Evolutionary conservation across 2,329 filamentous ascomycete genomes (phyloP).

Genomic region (Botrytis deweyae): DNA sequence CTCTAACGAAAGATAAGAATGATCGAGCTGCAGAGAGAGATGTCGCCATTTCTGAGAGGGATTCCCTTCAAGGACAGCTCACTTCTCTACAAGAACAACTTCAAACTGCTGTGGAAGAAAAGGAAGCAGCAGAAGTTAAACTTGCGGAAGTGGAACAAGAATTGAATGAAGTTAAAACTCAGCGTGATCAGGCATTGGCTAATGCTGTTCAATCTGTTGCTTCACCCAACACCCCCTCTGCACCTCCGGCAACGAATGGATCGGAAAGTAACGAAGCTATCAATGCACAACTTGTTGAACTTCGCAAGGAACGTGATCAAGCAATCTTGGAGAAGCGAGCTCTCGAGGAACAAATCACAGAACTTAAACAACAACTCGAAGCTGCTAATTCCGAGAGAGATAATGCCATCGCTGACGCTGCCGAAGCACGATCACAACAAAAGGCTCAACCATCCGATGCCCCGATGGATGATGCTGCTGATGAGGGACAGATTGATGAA

Average conservation of each 20-base stretch:
- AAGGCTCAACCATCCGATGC: constrained; percentile 35
- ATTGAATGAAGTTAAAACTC: constrained; percentile 44
- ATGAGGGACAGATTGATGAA: constrained; percentile 57
- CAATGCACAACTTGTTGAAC: constrained; percentile 50
- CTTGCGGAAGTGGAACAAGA: constrained; percentile 42
- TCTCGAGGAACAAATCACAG: constrained; percentile 62
- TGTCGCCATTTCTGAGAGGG: constrained; percentile 45
- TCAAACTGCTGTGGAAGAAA: constrained; percentile 44
- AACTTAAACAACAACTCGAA: constrained; percentile 58
- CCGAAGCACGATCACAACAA: constrained; percentile 45
- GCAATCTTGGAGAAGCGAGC: constrained; percentile 66
- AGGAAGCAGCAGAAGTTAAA: constrained; percentile 39
- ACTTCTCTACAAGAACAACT: constrained; percentile 49
- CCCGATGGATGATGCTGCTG: constrained; percentile 49
- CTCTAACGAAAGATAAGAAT: constrained; percentile 54
- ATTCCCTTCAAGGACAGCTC: constrained; percentile 40
- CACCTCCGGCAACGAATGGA: constrained; percentile 46
- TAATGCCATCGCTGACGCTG: constrained; percentile 42
- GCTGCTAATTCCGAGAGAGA: constrained; percentile 64
- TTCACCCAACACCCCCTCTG: constrained; percentile 39
- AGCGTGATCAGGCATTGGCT: constrained; percentile 47
- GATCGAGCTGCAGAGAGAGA: constrained; percentile 49
- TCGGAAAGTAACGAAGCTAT: constrained; percentile 51
- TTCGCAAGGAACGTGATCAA: constrained; percentile 62
- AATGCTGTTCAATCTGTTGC: constrained; percentile 31